phyloP scores from a whole-genome alignment of 164 flowering plant genomes.

The Litsea cubeba region DNA sequence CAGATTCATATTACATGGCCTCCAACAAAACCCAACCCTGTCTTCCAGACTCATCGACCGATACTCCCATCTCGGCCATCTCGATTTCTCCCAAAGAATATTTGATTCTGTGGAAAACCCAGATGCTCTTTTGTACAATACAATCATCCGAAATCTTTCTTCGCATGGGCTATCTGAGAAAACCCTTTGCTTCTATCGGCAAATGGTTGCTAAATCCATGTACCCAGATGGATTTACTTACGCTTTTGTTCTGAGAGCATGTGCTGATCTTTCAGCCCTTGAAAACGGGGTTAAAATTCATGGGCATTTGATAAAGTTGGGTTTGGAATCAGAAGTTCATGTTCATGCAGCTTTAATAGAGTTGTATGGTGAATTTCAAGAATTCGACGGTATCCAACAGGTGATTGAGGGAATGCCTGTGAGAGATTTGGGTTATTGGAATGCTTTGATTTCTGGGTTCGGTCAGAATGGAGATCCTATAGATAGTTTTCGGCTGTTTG shows the following conservation, averaged over 20 bases:
- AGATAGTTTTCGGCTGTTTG: conserved; percentile 21
- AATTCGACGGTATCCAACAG: conserved; percentile 8
- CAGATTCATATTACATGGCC: conserved; percentile 46
- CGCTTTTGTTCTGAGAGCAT: conserved; percentile 37
- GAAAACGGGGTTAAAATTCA: conserved; percentile 30
- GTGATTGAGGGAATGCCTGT: conserved; percentile 16
- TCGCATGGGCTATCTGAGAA: conserved; percentile 24
- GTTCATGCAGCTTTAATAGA: conserved; percentile 29
- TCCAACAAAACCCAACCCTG: conserved; percentile 43
- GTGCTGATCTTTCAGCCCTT: conserved; percentile 23
- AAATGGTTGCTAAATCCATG: conserved; percentile 30
- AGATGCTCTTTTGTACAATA: conserved; percentile 21
- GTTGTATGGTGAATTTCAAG: conserved; percentile 18
- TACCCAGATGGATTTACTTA: conserved; percentile 43
- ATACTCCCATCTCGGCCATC: conserved; percentile 39
- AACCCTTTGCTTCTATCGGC: conserved; percentile 30
- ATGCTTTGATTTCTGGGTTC: conserved; percentile 7
- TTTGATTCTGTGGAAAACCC: conserved; percentile 26
- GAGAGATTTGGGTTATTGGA: conserved; percentile 8
- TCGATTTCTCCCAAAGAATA: conserved; percentile 21
- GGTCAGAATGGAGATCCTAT: conserved; percentile 8
- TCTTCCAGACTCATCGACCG: conserved; percentile 34
- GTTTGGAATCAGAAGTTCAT: conserved; percentile 29
- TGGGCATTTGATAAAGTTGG: conserved; percentile 39
- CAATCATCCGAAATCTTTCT: conserved; percentile 24